phyloP scores from a whole-genome alignment of 257 asterid species.

The Solanum ahanhuiri region DNA sequence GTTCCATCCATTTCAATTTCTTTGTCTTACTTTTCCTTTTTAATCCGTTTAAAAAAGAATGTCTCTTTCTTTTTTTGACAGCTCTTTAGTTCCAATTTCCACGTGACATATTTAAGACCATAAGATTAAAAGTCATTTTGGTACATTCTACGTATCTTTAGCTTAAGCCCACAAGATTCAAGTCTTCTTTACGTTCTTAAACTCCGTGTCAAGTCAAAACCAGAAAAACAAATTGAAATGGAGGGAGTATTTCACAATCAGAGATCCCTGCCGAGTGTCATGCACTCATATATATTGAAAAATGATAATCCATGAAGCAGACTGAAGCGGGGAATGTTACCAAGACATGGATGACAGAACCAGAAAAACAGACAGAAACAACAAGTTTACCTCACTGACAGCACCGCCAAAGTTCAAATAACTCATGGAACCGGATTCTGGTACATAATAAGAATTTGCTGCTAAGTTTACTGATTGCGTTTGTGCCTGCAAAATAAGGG shows the following conservation, averaged over 20 bases:
- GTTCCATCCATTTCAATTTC: neutral
- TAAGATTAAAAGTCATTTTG: neutral
- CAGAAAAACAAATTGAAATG: too few species aligned
- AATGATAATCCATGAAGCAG: neutral
- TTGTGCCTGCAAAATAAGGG: constrained; percentile 31
- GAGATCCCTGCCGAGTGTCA: neutral
- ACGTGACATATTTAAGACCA: neutral
- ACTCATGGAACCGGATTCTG: constrained; percentile 17
- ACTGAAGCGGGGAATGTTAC: neutral
- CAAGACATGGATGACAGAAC: neutral
- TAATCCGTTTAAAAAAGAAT: neutral
- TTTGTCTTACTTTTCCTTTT: neutral
- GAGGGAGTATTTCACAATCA: neutral
- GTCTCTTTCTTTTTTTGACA: neutral
- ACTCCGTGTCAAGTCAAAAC: neutral
- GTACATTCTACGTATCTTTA: neutral
- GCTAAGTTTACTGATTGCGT: constrained; percentile 29
- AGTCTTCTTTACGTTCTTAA: neutral
- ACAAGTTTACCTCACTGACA: constrained; percentile 48
- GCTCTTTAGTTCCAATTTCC: neutral
- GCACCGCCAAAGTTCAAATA: constrained; percentile 64
- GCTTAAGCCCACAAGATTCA: neutral
- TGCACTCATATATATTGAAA: neutral
- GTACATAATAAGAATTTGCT: constrained; percentile 43
- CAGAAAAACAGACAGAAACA: neutral